Percentiles rank a stretch among this genome's conserved stretches.
phyloP scores from a whole-genome alignment of 2,329 filamentous ascomycete species.

The Diaporthe citrichinensis region DNA sequence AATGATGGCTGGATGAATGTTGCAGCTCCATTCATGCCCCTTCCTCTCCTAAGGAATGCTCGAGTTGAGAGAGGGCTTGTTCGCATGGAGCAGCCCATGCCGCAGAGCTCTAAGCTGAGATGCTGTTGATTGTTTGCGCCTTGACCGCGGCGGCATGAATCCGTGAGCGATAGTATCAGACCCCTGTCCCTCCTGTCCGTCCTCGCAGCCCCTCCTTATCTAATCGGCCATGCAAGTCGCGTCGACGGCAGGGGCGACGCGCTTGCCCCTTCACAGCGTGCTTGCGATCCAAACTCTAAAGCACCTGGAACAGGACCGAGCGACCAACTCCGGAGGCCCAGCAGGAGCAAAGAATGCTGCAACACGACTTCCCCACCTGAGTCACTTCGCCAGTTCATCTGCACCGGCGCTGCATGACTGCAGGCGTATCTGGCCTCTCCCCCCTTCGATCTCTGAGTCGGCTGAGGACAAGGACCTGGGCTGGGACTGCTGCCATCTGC shows the following conservation, averaged over 20 bases:
- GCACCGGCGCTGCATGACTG: conserved; percentile 46
- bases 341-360: conserved; percentile 21
- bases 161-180: not conserved
- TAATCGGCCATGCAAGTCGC: conserved; percentile 31
- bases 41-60: not conserved
- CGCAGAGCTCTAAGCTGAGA: not conserved
- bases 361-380: conserved; percentile 32
- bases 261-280: conserved; percentile 9
- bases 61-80: not conserved
- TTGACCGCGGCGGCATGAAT: conserved; percentile 9
- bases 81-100: not conserved
- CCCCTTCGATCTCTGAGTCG: conserved; percentile 43
- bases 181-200: not conserved
- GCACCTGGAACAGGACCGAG: conserved; percentile 14
- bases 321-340: conserved; percentile 31
- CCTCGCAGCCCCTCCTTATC: conserved; percentile 11
- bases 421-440: conserved; percentile 39
- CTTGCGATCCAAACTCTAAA: conserved; percentile 13
- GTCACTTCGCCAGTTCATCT: conserved; percentile 21
- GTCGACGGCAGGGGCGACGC: conserved; percentile 17
- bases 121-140: not conserved
- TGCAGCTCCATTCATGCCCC: not conserved
- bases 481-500: conserved; percentile 19
- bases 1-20: not conserved
- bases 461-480: conserved; percentile 32